Conservation (phyloP, 257 asterid species). For the Solanum tacnaense region DNA sequence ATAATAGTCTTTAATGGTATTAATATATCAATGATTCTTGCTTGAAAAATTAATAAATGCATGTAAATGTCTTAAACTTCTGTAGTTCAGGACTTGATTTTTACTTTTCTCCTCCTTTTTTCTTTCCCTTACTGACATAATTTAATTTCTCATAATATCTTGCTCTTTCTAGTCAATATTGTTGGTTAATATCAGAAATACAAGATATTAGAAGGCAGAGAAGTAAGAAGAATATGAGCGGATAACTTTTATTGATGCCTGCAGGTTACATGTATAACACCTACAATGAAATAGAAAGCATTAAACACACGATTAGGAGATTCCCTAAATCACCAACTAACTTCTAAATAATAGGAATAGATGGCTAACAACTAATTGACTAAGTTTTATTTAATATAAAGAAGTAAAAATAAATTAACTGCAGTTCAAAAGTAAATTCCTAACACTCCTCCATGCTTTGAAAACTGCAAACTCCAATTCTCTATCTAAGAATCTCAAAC, state of each 20-base stretch:
- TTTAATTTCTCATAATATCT: not conserved
- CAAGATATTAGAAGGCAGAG: not conserved
- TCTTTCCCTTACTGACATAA: not conserved
- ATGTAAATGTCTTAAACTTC: not conserved
- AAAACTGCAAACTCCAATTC: not conserved
- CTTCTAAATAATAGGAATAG: not conserved
- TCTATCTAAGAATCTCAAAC: not conserved
- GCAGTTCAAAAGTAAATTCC: not conserved
- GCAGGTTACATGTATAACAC: not conserved
- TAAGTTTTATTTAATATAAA: not conserved
- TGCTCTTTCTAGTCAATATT: not conserved
- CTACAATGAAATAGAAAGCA: not conserved
- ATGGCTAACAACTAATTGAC: not conserved
- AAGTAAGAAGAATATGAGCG: not conserved
- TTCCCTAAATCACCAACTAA: not conserved
- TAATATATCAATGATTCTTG: not conserved
- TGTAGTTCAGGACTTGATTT: not conserved
- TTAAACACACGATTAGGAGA: not conserved
- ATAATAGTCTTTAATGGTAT: not conserved
- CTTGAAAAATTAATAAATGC: not conserved
- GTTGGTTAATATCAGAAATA: not conserved
- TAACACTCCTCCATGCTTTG: not conserved
- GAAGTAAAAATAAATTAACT: not conserved
- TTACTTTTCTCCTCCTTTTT: not conserved
- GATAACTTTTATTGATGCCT: not conserved